These are phyloP conservation scores for Cyberlindnera maritima DNA, from an alignment of 805 yeast species.

Conservation along the genomic window DNA sequence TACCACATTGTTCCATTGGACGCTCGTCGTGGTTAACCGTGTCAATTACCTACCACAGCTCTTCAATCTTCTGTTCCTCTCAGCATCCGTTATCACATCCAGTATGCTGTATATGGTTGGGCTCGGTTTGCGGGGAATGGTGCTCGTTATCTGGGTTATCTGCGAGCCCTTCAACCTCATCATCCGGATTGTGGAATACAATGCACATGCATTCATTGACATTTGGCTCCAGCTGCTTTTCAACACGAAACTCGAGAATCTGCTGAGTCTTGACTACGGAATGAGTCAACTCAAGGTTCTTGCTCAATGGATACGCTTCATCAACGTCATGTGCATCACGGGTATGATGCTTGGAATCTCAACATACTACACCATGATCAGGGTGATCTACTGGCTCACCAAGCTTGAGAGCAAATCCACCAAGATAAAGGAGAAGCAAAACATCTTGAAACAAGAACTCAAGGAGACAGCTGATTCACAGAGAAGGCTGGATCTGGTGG, in stretches of 20 bases:
- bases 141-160: slow-evolving; percentile 6
- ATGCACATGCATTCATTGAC: slow-evolving; percentile 18
- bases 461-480: slow-evolving; percentile 4
- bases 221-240: slow-evolving; percentile 20
- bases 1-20: neutral
- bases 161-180: slow-evolving; percentile 23
- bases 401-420: slow-evolving; percentile 14
- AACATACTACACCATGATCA: slow-evolving; percentile 21
- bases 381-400: slow-evolving; percentile 24
- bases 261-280: slow-evolving; percentile 18
- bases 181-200: slow-evolving; percentile 22
- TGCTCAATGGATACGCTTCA: slow-evolving; percentile 23
- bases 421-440: neutral
- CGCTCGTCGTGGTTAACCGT: neutral
- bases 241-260: slow-evolving; percentile 16
- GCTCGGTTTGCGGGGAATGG: neutral
- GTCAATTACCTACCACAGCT: slow-evolving; percentile 2
- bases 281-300: slow-evolving; percentile 17
- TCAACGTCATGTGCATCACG: slow-evolving; percentile 23
- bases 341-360: slow-evolving; percentile 22
- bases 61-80: neutral
- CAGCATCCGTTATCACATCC: neutral
- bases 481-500: slow-evolving; percentile 1
- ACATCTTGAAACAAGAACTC: slow-evolving; percentile 2
- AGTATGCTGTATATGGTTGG: neutral